phyloP scores from a whole-genome alignment of 805 yeast species.

The Kazachstania martiniae region DNA sequence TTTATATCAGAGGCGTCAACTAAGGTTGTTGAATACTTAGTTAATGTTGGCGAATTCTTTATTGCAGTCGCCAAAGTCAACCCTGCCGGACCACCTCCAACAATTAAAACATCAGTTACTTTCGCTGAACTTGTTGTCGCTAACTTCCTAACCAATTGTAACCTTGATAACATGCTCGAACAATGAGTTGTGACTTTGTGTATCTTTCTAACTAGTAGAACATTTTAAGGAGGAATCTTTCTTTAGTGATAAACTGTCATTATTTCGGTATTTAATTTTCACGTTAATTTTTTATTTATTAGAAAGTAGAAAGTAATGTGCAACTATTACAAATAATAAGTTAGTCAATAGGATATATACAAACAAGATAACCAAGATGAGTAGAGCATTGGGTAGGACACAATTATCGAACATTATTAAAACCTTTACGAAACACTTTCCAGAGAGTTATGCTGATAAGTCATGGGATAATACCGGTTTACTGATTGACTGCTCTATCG shows the following conservation, averaged over 20 bases:
- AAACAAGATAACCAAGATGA: no score
- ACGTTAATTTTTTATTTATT: no score
- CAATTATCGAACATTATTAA: slow-evolving; percentile 37
- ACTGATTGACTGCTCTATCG: slow-evolving; percentile 54
- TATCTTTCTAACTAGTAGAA: no score
- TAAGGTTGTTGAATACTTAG: slow-evolving; percentile 48
- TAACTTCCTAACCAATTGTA: no score
- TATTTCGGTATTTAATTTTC: no score
- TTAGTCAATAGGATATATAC: no score
- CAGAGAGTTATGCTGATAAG: slow-evolving; percentile 67
- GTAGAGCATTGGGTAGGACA: slow-evolving; percentile 14
- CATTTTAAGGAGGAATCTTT: no score
- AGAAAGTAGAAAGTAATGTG: no score
- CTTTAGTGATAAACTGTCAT: no score
- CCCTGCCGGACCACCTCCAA: slow-evolving; percentile 98
- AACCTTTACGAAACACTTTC: slow-evolving; percentile 65
- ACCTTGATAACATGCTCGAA: no score
- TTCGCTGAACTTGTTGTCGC: slow-evolving; percentile 10
- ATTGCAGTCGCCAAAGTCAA: slow-evolving; percentile 75
- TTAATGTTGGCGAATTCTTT: slow-evolving; percentile 54
- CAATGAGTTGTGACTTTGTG: no score
- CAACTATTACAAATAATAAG: no score
- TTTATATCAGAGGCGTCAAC: slow-evolving; percentile 62
- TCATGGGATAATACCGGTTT: slow-evolving; percentile 96
- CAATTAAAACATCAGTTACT: slow-evolving; percentile 62